Evolutionary conservation across 2,329 filamentous ascomycete species (phyloP), one percentile per base, ranked within the genome.

Genomic region (Penicillium expansum): DNA sequence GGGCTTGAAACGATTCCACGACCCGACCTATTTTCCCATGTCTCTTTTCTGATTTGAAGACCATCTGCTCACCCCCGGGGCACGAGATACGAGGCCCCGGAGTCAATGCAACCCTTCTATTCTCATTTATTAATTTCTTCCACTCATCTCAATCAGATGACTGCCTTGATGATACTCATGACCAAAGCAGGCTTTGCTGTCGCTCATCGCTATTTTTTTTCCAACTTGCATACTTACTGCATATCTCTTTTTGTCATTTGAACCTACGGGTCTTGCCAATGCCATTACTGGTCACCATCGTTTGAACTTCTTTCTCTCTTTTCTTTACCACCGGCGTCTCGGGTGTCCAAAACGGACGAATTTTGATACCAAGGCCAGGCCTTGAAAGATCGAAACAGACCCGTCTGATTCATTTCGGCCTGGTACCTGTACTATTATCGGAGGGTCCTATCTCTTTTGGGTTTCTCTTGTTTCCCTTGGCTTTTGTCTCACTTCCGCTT

Each of bases 181-280:
- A 74, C 72, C 72, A 74, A 75, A 76, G 74, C 74, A 62, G 74
- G 73, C 74, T 75, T 75, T 74, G 68, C 60, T 63, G 68, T 74
- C 69, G 63, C 63, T 70, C 65, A 62, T 63, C 62, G 54, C 57
- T 49, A 60, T 57, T 52, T 56, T 37, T 20, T 56, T 10, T 20
- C 27, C 53, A 16, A 44, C 35, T 56, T 52, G 50, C 57, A 60
- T 63, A 38, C 54, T 51, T 47, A 27, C 33, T 52, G 48, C 58
- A 57, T 57, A 27, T 39, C 44, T 32, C 32, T 54, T 37, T 47
- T 51, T 45, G 38, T 38, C 42, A 43, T 49, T 29, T 52, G 52
- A 52, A 39, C 48, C 50, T 35, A 30, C 59, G 32, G 18, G 39
- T 38, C 35, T 20, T 52, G 5, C 35, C 30, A 37, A 20, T 41